Evolutionary conservation across 805 yeast species (phyloP).

Genomic region (Wickerhamiella parazyma): DNA sequence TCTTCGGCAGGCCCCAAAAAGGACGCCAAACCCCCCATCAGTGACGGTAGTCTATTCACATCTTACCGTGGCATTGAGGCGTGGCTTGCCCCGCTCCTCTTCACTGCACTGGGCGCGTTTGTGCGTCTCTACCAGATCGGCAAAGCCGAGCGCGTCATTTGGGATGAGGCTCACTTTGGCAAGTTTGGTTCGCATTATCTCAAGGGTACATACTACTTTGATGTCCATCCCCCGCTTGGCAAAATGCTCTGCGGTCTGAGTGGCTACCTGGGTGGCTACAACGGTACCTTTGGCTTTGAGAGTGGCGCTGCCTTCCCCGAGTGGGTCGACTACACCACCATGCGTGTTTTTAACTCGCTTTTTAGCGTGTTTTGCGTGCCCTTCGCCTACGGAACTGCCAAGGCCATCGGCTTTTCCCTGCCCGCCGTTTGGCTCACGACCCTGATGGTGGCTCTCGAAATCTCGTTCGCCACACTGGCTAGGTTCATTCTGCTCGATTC

Average conservation of each 20-base stretch:
- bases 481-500: slow-evolving; percentile 87
- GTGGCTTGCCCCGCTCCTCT: slow-evolving; percentile 35
- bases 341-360: slow-evolving; percentile 82
- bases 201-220: slow-evolving; percentile 85
- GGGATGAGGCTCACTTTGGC: slow-evolving; percentile 38
- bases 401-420: slow-evolving; percentile 68
- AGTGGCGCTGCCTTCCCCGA: slow-evolving; percentile 66
- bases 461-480: slow-evolving; percentile 75
- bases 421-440: slow-evolving; percentile 41
- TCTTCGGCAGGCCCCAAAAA: neutral
- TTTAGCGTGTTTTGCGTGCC: slow-evolving; percentile 71
- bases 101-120: slow-evolving; percentile 57
- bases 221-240: slow-evolving; percentile 96
- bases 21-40: neutral
- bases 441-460: slow-evolving; percentile 63
- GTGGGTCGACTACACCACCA: slow-evolving; percentile 62
- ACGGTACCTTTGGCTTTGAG: slow-evolving; percentile 86
- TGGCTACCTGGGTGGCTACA: slow-evolving; percentile 80
- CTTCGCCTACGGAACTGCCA: slow-evolving; percentile 66
- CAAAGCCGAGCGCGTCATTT: slow-evolving; percentile 57
- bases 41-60: slow-evolving; percentile 14
- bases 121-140: slow-evolving; percentile 68
- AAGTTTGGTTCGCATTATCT: slow-evolving; percentile 44
- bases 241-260: slow-evolving; percentile 80
- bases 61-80: slow-evolving; percentile 20